Percentiles rank a stretch among this genome's conserved stretches.
Evolutionary conservation across 2,329 filamentous ascomycete genomes (phyloP).

Genomic region (Coniella vitis): DNA sequence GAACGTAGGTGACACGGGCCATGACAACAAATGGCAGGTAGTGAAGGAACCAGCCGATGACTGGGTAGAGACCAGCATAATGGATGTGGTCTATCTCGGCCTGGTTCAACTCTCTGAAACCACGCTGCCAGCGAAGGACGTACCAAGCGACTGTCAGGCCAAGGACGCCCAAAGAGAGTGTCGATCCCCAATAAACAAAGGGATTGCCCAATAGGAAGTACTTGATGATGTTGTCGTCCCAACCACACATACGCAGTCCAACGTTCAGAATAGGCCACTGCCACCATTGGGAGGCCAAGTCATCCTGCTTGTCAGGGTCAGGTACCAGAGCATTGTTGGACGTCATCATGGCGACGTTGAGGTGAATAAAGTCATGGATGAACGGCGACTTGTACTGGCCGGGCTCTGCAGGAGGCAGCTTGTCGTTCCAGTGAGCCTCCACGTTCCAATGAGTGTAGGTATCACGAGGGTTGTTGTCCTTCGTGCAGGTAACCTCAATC

Average conservation of each 20-base stretch:
- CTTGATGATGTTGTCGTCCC: constrained; percentile 92
- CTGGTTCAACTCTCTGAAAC: constrained; percentile 74
- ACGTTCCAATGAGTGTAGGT: constrained; percentile 99
- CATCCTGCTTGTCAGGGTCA: constrained; percentile 97
- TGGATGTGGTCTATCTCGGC: constrained; percentile 88
- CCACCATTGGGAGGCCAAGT: constrained; percentile 94
- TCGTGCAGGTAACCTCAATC: constrained; percentile 93
- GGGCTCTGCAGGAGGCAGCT: constrained; percentile 79
- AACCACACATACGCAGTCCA: constrained; percentile 95
- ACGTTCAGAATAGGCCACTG: constrained; percentile 96
- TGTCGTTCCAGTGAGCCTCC: constrained; percentile 90
- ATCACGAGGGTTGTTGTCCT: constrained; percentile 86
- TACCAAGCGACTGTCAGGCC: constrained; percentile 74
- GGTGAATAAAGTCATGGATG: constrained; percentile 92
- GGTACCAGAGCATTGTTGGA: constrained; percentile 98
- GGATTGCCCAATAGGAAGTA: constrained; percentile 98
- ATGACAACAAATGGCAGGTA: constrained; percentile 95
- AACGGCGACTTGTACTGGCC: constrained; percentile 95
- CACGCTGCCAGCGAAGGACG: constrained; percentile 89
- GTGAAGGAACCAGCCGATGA: constrained; percentile 92
- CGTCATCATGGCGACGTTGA: constrained; percentile 99
- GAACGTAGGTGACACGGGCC: constrained; percentile 97
- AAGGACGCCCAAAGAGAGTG: constrained; percentile 68
- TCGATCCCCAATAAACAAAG: constrained; percentile 91
- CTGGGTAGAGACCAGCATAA: constrained; percentile 85